phyloP scores from a whole-genome alignment of 1,284 basidiomycete genomes.

The Ustilago esculenta region DNA sequence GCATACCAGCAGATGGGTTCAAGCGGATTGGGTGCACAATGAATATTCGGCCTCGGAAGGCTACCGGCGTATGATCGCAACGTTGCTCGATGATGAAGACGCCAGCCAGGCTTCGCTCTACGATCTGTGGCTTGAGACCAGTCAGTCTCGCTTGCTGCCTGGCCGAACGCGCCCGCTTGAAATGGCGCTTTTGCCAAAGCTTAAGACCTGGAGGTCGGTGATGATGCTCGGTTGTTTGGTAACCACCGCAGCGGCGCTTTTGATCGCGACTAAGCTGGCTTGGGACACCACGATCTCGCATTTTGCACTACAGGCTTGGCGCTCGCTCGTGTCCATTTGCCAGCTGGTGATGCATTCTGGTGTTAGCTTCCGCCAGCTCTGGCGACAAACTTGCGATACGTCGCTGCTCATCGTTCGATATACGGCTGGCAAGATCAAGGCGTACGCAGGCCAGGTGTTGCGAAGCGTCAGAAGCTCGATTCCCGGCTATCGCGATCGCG shows the following conservation, averaged over 20 bases:
- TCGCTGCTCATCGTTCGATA: conserved; percentile 27
- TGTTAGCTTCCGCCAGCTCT: conserved; percentile 18
- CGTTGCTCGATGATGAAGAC: conserved; percentile 26
- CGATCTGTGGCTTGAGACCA: conserved; percentile 27
- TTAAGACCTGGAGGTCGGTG: conserved; percentile 16
- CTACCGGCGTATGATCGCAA: conserved; percentile 37
- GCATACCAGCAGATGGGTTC: conserved; percentile 27
- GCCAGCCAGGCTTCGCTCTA: conserved; percentile 22
- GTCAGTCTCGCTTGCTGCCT: conserved; percentile 22
- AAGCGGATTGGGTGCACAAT: conserved; percentile 45
- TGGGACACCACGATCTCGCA: conserved; percentile 38
- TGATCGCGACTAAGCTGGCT: conserved; percentile 23
- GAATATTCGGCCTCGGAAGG: conserved; percentile 40
- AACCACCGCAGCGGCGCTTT: conserved; percentile 13
- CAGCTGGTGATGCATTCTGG: conserved; percentile 28
- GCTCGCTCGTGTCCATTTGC: conserved; percentile 29
- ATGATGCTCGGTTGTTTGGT: conserved; percentile 32
- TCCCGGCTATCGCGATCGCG: conserved; percentile 4
- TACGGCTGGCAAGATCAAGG: conserved; percentile 7
- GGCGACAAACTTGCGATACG: conserved; percentile 23
- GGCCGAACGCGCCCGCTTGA: conserved; percentile 27
- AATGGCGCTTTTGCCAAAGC: conserved; percentile 31
- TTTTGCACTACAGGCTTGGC: conserved; percentile 32
- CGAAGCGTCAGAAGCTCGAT: conserved; percentile 7
- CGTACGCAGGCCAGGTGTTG: background rate